Base-by-base conservation (phyloP, 1,284 basidiomycete species). In the Chondrostereum purpureum region DNA sequence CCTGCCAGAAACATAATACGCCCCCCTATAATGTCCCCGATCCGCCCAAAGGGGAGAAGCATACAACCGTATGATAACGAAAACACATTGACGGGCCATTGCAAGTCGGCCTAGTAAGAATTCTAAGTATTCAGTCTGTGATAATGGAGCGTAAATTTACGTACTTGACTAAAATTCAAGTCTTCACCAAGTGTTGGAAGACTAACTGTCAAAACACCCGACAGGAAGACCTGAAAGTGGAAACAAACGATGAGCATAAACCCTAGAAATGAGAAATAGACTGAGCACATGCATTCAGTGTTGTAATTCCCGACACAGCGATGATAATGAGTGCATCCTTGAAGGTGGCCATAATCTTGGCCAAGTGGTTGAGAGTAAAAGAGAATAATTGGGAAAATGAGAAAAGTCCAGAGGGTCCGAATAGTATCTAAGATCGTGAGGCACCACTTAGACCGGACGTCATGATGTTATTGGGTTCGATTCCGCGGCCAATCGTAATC, bases 1-100 rank as follows among this genome's bases (percentile, higher is more conserved):
- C 52, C 53, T 14, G 34, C 10, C 8, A 54, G 35, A 33, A 54
- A 54, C 49, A 52, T 52, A 4, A 37, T 11, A 10, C 47, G 50
- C 12, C 49, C 50, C 17, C 51, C 49, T 13, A 42, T n/a, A 10
- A 55, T 53, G 37, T 55, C 51, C 1, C 45, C 46, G 3, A 51
- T 21, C 5, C 49, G 45, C 4, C 52, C 52, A 10, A 51, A 50
- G 16, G 50, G 21, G 2, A 54, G 44, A 0, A 54, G 39, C 11
- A 44, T 40, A 31, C 50, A 52, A 3, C 50, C 52, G 27, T 52
- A 54, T 0, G 52, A 40, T 23, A 53, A 43, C 5, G 63, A 52
- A 48, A 66, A 68, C 21, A 70, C 63, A 39, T 66, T 64, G 1
- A 72, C 44, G 0, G 69, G 68, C 71, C 71, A 73, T 48, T 68